phyloP scores from a whole-genome alignment of 495 filamentous ascomycete species.

The Eremomyces bilateralis region DNA sequence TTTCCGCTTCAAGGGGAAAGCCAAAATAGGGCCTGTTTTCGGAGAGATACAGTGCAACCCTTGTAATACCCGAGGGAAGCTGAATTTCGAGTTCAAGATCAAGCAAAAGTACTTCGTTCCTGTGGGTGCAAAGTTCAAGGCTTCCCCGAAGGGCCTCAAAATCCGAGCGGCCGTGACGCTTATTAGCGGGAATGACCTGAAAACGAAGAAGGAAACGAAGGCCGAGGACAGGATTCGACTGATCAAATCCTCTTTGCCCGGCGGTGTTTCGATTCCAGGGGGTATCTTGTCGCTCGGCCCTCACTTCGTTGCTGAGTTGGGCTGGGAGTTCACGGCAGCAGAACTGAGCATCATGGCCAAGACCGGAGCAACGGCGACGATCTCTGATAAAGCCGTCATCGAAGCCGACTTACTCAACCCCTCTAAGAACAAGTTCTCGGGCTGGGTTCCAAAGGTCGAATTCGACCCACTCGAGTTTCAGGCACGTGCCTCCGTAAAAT shows the following conservation, averaged over 20 bases:
- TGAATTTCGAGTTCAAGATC: conserved; percentile 20
- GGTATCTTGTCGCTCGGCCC: conserved; percentile 20
- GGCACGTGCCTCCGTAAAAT: conserved; percentile 12
- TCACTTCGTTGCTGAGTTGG: conserved; percentile 15
- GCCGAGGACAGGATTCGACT: conserved; percentile 16
- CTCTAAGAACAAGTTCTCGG: conserved; percentile 11
- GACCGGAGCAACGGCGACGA: conserved; percentile 11
- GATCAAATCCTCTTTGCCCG: no score
- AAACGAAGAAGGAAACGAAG: conserved; percentile 8
- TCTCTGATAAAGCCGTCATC: conserved; percentile 14
- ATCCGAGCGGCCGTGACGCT: conserved; percentile 13
- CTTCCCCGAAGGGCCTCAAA: conserved; percentile 16
- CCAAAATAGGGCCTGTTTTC: conserved; percentile 4
- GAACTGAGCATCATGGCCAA: conserved; percentile 13
- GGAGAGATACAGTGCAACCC: conserved; percentile 11
- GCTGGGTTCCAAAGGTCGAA: conserved; percentile 17
- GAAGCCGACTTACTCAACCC: conserved; percentile 15
- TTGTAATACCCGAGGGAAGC: conserved; percentile 18
- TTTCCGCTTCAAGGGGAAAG: conserved; percentile 11
- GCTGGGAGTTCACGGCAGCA: conserved; percentile 12
- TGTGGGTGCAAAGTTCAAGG: conserved; percentile 11
- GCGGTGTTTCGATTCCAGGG: conserved; percentile 15
- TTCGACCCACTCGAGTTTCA: conserved; percentile 12
- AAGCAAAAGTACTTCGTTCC: conserved; percentile 12
- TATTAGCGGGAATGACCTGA: conserved; percentile 12